Evolutionary conservation across 2,329 filamentous ascomycete genomes (phyloP).

Genomic region (Parastagonospora avenae): DNA sequence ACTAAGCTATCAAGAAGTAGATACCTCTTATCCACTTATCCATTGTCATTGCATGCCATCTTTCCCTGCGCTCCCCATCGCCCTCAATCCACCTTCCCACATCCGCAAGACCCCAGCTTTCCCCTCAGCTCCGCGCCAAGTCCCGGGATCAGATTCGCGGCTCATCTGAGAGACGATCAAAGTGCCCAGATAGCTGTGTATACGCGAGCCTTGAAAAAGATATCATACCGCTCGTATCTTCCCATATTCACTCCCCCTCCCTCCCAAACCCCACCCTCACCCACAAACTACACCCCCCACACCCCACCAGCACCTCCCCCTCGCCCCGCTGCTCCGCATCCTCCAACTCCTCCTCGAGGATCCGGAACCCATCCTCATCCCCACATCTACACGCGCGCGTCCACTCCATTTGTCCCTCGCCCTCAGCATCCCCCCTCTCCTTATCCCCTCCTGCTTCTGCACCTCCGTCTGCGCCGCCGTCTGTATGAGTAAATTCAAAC

Average conservation of each 20-base stretch:
- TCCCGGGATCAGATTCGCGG: too few relatives aligned
- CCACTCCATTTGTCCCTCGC: constrained; percentile 48
- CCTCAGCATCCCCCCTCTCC: constrained; percentile 42
- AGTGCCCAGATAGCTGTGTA: too few relatives aligned
- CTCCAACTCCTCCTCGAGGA: constrained; percentile 61
- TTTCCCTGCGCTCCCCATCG: too few relatives aligned
- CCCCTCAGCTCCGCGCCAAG: too few relatives aligned
- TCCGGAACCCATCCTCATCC: constrained; percentile 59
- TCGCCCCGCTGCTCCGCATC: constrained; percentile 57
- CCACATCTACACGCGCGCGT: constrained; percentile 63
- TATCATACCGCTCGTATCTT: too few relatives aligned
- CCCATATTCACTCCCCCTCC: constrained; percentile 31
- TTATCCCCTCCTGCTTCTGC: constrained; percentile 42
- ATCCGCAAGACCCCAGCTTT: too few relatives aligned
- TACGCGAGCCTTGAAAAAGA: too few relatives aligned
- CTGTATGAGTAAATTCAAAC: background rate
- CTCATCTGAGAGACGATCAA: too few relatives aligned
- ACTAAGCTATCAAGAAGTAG: too few relatives aligned
- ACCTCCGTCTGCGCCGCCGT: background rate
- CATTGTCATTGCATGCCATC: too few relatives aligned
- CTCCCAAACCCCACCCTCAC: constrained; percentile 65
- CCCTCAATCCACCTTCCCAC: too few relatives aligned
- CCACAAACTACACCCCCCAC: constrained; percentile 68
- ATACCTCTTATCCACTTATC: too few relatives aligned
- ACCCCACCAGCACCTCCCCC: constrained; percentile 64